phyloP scores from a whole-genome alignment of 352 stramenopile species.

The Pythium graminicola region DNA sequence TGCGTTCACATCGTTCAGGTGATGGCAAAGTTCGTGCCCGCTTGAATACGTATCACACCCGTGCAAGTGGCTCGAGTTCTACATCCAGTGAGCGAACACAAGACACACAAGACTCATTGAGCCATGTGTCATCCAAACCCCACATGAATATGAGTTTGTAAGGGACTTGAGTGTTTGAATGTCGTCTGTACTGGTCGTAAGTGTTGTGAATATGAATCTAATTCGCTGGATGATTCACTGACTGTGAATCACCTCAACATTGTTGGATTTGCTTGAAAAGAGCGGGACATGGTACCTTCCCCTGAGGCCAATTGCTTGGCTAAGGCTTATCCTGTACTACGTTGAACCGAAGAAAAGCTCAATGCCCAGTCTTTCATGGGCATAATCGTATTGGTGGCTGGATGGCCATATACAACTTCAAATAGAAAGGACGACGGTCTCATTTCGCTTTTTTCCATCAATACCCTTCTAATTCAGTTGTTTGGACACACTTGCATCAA shows the following conservation, averaged over 20 bases:
- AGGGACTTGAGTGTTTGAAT: background rate
- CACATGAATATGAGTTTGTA: constrained; percentile 8
- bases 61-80: constrained; percentile 14
- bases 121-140: constrained; percentile 15
- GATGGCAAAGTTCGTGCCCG: background rate
- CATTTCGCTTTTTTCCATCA: background rate
- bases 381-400: too few species aligned
- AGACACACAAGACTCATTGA: constrained; percentile 14
- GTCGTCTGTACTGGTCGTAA: background rate
- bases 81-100: constrained; percentile 24
- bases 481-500: background rate
- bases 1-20: background rate
- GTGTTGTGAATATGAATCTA: background rate
- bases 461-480: background rate
- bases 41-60: background rate
- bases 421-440: background rate
- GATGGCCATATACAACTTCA: too few species aligned
- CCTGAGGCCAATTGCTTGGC: too few species aligned
- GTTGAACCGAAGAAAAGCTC: background rate
- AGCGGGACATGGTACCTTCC: too few species aligned
- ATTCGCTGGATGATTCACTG: too few species aligned
- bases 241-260: too few species aligned
- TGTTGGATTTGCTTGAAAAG: too few species aligned
- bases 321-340: too few species aligned
- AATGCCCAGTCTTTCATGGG: background rate